Conservation (phyloP, 192 early-diverging fungal species). For the Anaeromyces robustus region DNA sequence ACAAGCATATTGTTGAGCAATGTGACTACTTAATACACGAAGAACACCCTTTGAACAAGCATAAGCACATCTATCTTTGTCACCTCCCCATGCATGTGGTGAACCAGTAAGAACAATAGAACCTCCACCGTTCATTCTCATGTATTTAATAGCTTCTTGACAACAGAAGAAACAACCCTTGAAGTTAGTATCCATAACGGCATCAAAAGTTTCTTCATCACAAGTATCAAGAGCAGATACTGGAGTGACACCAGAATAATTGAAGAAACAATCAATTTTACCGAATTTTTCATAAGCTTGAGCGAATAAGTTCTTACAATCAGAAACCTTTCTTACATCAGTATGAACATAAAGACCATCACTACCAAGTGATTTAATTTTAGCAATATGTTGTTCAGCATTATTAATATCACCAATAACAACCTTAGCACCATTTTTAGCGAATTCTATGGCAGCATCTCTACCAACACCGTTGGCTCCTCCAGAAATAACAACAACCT, state of each 20-base stretch:
- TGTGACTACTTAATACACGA: background rate
- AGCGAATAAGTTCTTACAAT: background rate
- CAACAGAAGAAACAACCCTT: background rate
- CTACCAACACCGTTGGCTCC: background rate
- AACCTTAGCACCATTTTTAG: background rate
- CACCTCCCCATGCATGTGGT: background rate
- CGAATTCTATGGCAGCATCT: background rate
- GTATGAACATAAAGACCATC: background rate
- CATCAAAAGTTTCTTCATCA: background rate
- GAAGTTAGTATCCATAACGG: background rate
- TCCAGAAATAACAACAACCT: background rate
- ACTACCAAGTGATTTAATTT: background rate
- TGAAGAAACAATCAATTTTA: background rate
- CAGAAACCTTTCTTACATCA: background rate
- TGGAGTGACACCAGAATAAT: background rate
- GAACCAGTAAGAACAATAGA: background rate
- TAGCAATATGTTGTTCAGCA: background rate
- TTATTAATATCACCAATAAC: background rate
- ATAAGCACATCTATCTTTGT: background rate
- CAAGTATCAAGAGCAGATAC: background rate
- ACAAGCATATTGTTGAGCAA: background rate
- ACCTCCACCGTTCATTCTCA: background rate
- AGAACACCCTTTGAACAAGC: background rate
- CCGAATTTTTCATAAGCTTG: background rate
- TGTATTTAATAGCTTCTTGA: background rate